phyloP scores from a whole-genome alignment of 257 asterid species.

The Solanum dulcamara region DNA sequence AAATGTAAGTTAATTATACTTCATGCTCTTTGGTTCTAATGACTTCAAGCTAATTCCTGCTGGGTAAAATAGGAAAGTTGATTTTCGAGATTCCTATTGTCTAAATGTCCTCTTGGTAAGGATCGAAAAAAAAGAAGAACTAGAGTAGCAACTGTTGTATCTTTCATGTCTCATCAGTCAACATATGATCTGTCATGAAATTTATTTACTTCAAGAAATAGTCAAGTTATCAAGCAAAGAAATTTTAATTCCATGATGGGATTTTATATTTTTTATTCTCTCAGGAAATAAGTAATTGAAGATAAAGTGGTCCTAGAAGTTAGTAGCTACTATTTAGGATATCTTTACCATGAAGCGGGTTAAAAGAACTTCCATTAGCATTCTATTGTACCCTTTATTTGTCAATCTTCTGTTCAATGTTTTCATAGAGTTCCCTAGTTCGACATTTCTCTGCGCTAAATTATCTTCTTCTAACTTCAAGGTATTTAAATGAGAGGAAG shows the following conservation, averaged over 20 bases:
- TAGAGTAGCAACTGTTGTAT: not conserved
- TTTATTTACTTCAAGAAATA: not conserved
- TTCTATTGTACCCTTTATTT: not conserved
- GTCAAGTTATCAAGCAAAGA: not conserved
- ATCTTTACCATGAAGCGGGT: not conserved
- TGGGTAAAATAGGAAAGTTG: not conserved
- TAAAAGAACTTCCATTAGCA: not conserved
- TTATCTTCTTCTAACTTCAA: conserved; percentile 8
- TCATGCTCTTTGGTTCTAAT: not conserved
- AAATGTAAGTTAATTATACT: not conserved
- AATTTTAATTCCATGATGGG: too few species aligned
- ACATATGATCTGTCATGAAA: not conserved
- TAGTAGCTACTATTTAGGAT: not conserved
- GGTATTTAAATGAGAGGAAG: conserved; percentile 93
- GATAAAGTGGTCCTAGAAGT: not conserved
- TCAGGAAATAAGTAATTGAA: not conserved
- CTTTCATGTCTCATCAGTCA: not conserved
- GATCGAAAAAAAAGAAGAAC: not conserved
- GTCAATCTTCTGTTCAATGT: not conserved
- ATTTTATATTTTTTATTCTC: not conserved
- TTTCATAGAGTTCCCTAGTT: not conserved
- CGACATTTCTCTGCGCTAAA: not conserved
- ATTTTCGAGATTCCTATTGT: not conserved
- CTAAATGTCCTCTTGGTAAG: not conserved
- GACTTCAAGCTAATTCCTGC: not conserved